Base-by-base conservation (phyloP, 2,329 filamentous ascomycete species). In the Rhynchosporium agropyri region DNA sequence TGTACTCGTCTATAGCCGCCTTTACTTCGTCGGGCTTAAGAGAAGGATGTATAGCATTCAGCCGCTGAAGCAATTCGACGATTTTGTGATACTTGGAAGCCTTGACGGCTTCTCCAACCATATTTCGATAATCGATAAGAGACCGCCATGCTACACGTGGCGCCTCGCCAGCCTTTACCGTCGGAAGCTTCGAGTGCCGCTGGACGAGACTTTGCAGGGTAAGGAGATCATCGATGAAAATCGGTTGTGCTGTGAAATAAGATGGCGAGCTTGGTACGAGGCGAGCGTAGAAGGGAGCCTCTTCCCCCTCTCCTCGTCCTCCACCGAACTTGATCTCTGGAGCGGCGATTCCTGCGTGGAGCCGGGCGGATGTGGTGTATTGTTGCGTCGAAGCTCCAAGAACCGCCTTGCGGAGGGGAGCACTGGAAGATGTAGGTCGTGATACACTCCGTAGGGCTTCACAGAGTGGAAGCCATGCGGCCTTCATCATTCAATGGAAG, bases 191-290 rank as follows among this genome's bases (percentile, higher is more conserved):
- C 62, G 86, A 83, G 75, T 95, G 89, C 76, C 86, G 88, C 59
- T 86, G 85, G 62, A 90, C 78, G 29, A 98, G 83, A 10, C 84
- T 81, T 70, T 91, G 85, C 54, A 99, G 82, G 51, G 81, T 79
- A 68, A 98, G 84, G 70, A 90, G 85, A 72, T 90, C 85, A 78
- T 99, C 95, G 77, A 89, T 95, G 81, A 97, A 97, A 60, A 84
- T 82, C 1, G 93, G 90, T 65, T 89, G 89, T 58, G 89, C 89
- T 58, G 92, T 93, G 80, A 98, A 99, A 79, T 99, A 99, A n/a
- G 94, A 95, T 2, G 91, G 88, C 42, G 93, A 97, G 31, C 84
- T 83, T 26, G 95, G 95, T 42, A 97, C 80, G 28, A 96, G 81
- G 68, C 95, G 91, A 59, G 90, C 87, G 38, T 67, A 65, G 68